Evolutionary conservation across 1,139 yeast species (phyloP), one percentile per base, ranked within the genome.

Genomic region (Suhomyces taliae): DNA sequence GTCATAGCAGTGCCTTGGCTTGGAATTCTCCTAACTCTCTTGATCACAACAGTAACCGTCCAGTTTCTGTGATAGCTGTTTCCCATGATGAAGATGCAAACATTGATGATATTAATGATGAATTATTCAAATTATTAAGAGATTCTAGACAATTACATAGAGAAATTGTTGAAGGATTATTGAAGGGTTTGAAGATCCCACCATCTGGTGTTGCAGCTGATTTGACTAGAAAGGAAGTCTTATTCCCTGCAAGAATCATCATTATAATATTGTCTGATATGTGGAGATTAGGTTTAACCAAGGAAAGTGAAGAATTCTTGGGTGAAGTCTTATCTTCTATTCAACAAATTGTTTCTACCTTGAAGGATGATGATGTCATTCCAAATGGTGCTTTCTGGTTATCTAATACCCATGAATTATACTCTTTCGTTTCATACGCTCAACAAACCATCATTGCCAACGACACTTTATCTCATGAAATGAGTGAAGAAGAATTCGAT

Each of bases 321-420:
- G 97, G 97, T 45, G 95, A 88, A 65, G 95, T 90, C 5, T 78
- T 93, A 66, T 84, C 90, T 39, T 87, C 90, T 3, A 90, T 93
- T 55, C 99, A 93, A 72, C 84, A 81, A 46, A 83, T 85, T 55
- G 91, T 87, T 15, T 78, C 85, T 8, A 65, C 72, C 6, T 74
- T 87, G 63, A 85, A 85, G 60, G 96, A 93, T 44, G 96, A 89
- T 51, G 96, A 90, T 53, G 85, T 90, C 37, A 85, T 91, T 60
- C 83, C 91, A 43, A 90, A 90, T 59, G 98, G 97, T 59, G 97
- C 98, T 0, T 93, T 93, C 74, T 93, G 99, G 99, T 76, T 95
- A 56, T 89, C 98, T 3, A 93, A 93, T 68, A 93, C 96, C 7
- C 97, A 95, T 64, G 99, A 95, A 66, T 79, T 93, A 59, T 88